Conservation (phyloP, 1,139 yeast genomes). For the Candida sp. region DNA sequence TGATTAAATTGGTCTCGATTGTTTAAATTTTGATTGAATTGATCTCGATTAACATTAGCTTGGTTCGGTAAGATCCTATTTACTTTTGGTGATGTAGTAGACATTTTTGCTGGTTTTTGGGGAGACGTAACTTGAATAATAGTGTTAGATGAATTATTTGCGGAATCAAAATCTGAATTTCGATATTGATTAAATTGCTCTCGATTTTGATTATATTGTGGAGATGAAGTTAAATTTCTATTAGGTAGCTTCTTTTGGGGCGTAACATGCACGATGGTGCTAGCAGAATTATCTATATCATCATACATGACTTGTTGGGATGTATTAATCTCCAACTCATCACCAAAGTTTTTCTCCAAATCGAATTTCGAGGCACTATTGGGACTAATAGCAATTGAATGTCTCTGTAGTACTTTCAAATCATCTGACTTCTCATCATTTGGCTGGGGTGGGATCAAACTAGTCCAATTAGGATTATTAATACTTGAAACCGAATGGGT, state of each 20-base stretch:
- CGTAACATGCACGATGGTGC: too few species aligned
- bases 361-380: background rate
- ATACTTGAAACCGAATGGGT: background rate
- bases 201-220: background rate
- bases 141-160: background rate
- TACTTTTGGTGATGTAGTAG: background rate
- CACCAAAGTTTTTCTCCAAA: background rate
- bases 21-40: too few species aligned
- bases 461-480: conserved; percentile 13
- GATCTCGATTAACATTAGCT: background rate
- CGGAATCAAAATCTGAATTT: background rate
- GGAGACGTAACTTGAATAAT: background rate
- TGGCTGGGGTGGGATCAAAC: conserved; percentile 18
- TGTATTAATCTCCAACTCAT: background rate
- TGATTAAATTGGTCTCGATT: too few species aligned
- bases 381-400: conserved; percentile 15
- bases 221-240: background rate
- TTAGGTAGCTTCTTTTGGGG: too few species aligned
- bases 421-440: conserved; percentile 7
- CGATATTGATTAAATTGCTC: too few species aligned
- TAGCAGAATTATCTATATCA: too few species aligned
- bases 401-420: conserved; percentile 10
- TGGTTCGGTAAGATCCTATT: background rate
- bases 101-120: background rate
- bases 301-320: too few species aligned